Evolutionary conservation across 805 yeast genomes (phyloP), one percentile per base, ranked within the genome.

Genomic region (Deakozyma indianensis): DNA sequence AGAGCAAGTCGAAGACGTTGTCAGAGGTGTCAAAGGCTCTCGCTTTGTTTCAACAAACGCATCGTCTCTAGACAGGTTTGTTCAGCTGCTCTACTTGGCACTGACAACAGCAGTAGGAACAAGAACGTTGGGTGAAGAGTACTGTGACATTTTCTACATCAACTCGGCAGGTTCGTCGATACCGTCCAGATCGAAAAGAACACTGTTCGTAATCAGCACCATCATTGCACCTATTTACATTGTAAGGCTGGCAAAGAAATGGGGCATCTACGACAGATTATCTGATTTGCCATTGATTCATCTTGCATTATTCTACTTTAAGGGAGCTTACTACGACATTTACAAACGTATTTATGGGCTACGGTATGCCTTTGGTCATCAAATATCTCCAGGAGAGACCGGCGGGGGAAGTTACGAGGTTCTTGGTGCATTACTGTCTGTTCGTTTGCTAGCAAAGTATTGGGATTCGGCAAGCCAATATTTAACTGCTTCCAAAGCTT

Each of bases 41-140:
- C 61, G 86, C 29, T 80, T 78, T 55, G 68, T 79, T 9, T 80
- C 83, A 55, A 63, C 72, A 2, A 73, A 80, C 53, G 74, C 82
- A 1, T 71, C 74, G 41, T 84, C 80, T 52, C 67, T 87, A 14
- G 64, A 78, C 0, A 70, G 76, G 0, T 57, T 68, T 1, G 74
- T 82, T 7, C 78, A 78, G 44, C 59, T 79, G 1, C 41, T 80
- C 0, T 90, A 90, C 57, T 66, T 85, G n/a, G 60, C 71, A 1
- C 63, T 84, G 21, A 90, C 96, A 0, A 88, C 96, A 0, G 63
- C 82, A 14, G 48, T 75, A 3, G 90, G 90, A 0, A 74, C 83
- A 1, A 70, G 90, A 45, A 90, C 97, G 0, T 64, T 92, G 23
- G 98, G 98, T 1, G 97, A 90, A 58, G 96, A 90, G 62, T 90